A percentile compares a stretch with the other conserved stretches of the same genome.
Evolutionary conservation across 805 yeast genomes (phyloP).

Genomic region (Candida stauntonica): DNA sequence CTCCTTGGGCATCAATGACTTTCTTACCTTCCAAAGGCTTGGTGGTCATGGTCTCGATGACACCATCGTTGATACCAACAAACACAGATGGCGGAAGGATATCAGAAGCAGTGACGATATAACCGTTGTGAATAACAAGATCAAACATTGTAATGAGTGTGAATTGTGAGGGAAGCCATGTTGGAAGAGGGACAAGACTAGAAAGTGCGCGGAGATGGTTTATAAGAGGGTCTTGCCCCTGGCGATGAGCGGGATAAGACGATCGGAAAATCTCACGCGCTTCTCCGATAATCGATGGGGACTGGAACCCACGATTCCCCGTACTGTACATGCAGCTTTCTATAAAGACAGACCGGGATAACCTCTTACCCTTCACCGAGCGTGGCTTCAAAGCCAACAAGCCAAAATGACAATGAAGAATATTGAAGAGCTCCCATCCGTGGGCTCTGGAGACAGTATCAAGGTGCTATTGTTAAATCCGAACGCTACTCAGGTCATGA

Average conservation of each 20-base stretch:
- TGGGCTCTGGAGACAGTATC: constrained; percentile 9
- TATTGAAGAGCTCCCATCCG: constrained; percentile 15
- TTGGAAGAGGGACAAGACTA: neutral
- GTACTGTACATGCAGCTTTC: too few relatives aligned
- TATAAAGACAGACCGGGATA: neutral
- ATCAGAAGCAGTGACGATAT: constrained; percentile 30
- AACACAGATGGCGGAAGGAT: constrained; percentile 33
- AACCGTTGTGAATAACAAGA: constrained; percentile 30
- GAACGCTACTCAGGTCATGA: constrained; percentile 30
- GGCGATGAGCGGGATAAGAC: neutral
- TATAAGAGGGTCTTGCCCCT: neutral
- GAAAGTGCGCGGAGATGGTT: neutral
- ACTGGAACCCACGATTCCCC: too few relatives aligned
- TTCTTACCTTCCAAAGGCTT: constrained; percentile 25
- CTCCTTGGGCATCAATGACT: constrained; percentile 44
- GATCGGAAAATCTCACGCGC: constrained; percentile 8
- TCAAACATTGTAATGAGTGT: constrained; percentile 14
- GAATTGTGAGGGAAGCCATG: neutral
- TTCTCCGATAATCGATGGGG: constrained; percentile 6
- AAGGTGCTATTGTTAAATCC: constrained; percentile 31
- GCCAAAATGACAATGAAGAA: constrained; percentile 12
- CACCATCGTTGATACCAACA: constrained; percentile 39
- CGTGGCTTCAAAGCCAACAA: neutral
- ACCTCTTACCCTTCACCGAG: neutral
- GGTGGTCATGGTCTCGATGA: constrained; percentile 34